A percentile compares a stretch with the other conserved stretches of the same genome.
phyloP scores from a whole-genome alignment of 208 protist species.

The Leishmania guyanensis region DNA sequence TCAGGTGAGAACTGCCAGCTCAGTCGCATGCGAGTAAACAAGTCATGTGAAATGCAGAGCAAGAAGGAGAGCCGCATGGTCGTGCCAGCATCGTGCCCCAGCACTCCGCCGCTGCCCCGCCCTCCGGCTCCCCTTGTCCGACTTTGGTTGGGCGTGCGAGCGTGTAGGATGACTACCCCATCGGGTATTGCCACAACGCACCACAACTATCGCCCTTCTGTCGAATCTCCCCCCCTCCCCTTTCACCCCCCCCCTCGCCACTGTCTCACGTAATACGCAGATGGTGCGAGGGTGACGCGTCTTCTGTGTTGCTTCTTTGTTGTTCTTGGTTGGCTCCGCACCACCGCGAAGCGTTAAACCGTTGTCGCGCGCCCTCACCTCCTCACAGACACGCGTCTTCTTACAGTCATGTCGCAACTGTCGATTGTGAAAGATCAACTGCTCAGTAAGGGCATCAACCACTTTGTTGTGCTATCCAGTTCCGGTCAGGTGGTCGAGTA shows the following conservation, averaged over 20 bases:
- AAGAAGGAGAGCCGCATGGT: background rate
- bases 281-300: background rate
- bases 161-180: background rate
- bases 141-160: background rate
- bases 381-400: too few relatives aligned
- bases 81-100: background rate
- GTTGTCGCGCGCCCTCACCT: background rate
- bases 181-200: background rate
- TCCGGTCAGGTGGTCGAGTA: slow-evolving; percentile 69
- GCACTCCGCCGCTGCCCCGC: background rate
- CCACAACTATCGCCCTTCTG: background rate
- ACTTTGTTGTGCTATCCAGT: slow-evolving; percentile 80
- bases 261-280: background rate
- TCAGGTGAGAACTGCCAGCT: background rate
- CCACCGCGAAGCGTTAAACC: background rate
- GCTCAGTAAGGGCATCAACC: slow-evolving; percentile 77
- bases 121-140: background rate
- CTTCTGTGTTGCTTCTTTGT: background rate
- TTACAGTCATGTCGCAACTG: slow-evolving; percentile 53
- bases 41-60: background rate
- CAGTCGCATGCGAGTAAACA: background rate
- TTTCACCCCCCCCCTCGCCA: background rate
- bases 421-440: slow-evolving; percentile 84
- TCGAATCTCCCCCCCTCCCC: background rate
- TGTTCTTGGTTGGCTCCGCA: background rate